Evolutionary conservation across 1,139 yeast genomes (phyloP).

Genomic region (Zygoascus hellenicus): DNA sequence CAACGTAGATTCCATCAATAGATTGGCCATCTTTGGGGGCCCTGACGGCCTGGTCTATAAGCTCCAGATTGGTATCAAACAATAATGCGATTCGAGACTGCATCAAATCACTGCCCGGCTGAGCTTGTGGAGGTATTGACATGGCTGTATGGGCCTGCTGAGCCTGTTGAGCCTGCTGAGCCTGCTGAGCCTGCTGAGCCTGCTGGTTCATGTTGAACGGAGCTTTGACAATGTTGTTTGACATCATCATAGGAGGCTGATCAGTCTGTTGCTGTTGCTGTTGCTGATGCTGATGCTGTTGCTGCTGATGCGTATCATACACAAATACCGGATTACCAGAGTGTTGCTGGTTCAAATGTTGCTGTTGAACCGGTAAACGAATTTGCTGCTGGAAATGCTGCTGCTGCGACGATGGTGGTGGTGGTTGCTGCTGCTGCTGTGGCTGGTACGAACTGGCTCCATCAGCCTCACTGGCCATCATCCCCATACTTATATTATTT

Average conservation of each 20-base stretch:
- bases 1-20: slow-evolving; percentile 21
- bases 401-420: slow-evolving; percentile 9
- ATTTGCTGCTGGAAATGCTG: slow-evolving; percentile 2
- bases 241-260: slow-evolving; percentile 5
- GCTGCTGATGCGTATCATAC: background rate
- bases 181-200: slow-evolving; percentile 9
- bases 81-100: slow-evolving; percentile 25
- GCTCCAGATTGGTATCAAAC: slow-evolving; percentile 32
- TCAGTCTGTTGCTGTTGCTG: slow-evolving; percentile 15
- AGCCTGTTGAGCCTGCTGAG: slow-evolving; percentile 11
- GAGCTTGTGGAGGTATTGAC: background rate
- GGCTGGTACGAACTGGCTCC: background rate
- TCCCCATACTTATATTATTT: too few species aligned
- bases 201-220: slow-evolving; percentile 8
- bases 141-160: slow-evolving; percentile 11
- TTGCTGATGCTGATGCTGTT: background rate
- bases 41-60: slow-evolving; percentile 25
- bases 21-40: slow-evolving; percentile 20
- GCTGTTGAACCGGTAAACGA: background rate
- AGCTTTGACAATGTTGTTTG: background rate
- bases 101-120: slow-evolving; percentile 8
- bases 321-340: slow-evolving; percentile 1
- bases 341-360: slow-evolving; percentile 14
- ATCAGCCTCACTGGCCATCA: too few species aligned
- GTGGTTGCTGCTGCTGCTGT: slow-evolving; percentile 10